Conservation (phyloP, 345 rosid species). For the Gossypioides kirkii region DNA sequence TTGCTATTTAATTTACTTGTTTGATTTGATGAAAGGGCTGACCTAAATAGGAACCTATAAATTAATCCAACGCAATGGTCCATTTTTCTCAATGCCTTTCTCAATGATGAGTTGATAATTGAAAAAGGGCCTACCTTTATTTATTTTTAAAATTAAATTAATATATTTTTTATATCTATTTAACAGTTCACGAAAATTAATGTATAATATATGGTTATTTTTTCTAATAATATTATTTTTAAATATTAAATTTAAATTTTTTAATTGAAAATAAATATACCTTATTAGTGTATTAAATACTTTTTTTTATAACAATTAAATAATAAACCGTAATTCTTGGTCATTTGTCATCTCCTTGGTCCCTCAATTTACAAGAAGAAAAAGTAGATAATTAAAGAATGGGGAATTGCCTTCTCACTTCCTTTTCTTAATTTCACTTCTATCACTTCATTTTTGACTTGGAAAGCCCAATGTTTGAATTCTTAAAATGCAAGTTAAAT, state of each 20-base stretch:
- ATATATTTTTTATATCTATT: too few species aligned
- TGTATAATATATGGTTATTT: too few species aligned
- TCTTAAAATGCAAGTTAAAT: neutral
- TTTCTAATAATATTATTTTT: too few species aligned
- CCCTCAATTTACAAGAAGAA: neutral
- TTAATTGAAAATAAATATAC: too few species aligned
- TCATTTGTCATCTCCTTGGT: neutral
- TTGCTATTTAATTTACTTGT: neutral
- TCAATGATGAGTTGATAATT: constrained; percentile 6
- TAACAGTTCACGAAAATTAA: too few species aligned
- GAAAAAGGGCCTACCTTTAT: neutral
- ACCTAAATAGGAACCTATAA: neutral
- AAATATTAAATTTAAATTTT: too few species aligned
- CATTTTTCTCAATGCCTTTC: neutral
- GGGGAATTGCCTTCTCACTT: neutral
- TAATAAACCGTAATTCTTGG: too few species aligned
- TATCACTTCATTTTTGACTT: constrained; percentile 3
- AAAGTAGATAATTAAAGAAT: neutral
- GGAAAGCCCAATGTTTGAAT: neutral
- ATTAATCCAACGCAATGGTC: neutral
- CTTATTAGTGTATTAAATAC: too few species aligned
- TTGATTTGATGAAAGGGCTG: constrained; percentile 7
- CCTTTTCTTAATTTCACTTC: neutral
- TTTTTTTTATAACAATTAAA: too few species aligned
- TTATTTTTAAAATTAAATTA: neutral